Conservation (phyloP, 2,329 filamentous ascomycete species). For the Chalaropsis thielavioides region DNA sequence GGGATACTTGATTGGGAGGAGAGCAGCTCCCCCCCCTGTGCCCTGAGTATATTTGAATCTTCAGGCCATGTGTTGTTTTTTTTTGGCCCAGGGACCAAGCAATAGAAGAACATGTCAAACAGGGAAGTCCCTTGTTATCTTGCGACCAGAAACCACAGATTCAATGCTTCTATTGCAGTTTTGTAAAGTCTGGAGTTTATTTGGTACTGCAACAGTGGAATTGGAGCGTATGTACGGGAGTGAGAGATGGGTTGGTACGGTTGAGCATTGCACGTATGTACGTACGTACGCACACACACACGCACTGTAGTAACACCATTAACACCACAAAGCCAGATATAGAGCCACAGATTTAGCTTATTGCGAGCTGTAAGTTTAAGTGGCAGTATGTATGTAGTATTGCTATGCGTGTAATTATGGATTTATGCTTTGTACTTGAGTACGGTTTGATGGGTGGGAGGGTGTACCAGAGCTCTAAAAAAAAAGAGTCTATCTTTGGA, state of each 20-base stretch:
- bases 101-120: not conserved
- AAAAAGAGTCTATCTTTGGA: not conserved
- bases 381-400: not conserved
- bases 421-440: too few relatives aligned
- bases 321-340: not conserved
- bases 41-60: not conserved
- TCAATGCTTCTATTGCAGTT: not conserved
- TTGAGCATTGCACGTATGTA: not conserved
- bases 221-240: not conserved
- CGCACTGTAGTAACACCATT: not conserved
- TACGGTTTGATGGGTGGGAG: too few relatives aligned
- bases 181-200: not conserved
- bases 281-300: not conserved
- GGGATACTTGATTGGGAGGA: not conserved
- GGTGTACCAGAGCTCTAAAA: too few relatives aligned
- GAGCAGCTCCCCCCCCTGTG: not conserved
- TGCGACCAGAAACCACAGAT: not conserved
- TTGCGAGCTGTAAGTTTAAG: not conserved
- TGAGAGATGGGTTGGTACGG: not conserved
- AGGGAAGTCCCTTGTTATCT: not conserved
- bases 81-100: not conserved
- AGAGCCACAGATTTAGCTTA: not conserved
- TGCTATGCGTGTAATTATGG: too few relatives aligned
- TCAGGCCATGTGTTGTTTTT: not conserved
- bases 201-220: not conserved